phyloP scores from a whole-genome alignment of 2,329 filamentous ascomycete genomes.

The Ampelomyces quisqualis region DNA sequence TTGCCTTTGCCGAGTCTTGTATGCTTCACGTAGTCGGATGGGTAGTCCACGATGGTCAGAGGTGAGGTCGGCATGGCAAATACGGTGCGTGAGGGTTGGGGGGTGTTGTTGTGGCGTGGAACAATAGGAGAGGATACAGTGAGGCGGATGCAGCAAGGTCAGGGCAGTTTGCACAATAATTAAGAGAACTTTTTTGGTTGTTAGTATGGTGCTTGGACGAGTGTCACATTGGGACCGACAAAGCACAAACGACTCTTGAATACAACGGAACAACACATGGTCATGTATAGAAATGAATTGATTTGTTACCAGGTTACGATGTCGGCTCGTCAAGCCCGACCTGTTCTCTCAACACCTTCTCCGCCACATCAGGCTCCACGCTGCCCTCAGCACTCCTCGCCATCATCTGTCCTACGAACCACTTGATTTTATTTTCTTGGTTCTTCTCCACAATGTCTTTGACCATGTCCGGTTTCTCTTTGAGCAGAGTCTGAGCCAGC shows the following conservation, averaged over 20 bases:
- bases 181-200: too few species aligned
- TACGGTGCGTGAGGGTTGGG: too few species aligned
- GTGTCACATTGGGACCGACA: neutral
- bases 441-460: slow-evolving; percentile 60
- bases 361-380: slow-evolving; percentile 62
- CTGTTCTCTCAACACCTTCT: slow-evolving; percentile 54
- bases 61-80: too few species aligned
- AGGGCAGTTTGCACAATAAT: too few species aligned
- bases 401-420: slow-evolving; percentile 70
- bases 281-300: neutral
- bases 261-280: neutral
- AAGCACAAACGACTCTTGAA: neutral
- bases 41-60: too few species aligned
- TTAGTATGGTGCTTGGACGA: neutral
- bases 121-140: too few species aligned
- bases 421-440: slow-evolving; percentile 66
- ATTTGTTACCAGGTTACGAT: neutral
- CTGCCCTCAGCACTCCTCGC: slow-evolving; percentile 60
- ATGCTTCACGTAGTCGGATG: too few species aligned
- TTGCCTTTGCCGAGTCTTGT: too few species aligned
- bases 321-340: slow-evolving; percentile 30
- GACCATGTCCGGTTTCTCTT: slow-evolving; percentile 59
- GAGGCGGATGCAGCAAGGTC: too few species aligned
- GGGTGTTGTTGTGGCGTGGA: too few species aligned
- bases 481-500: slow-evolving; percentile 56